Evolutionary conservation across 768 basidiomycete species (phyloP), one percentile per base, ranked within the genome.

Genomic region (Paxillus rubicundulus): DNA sequence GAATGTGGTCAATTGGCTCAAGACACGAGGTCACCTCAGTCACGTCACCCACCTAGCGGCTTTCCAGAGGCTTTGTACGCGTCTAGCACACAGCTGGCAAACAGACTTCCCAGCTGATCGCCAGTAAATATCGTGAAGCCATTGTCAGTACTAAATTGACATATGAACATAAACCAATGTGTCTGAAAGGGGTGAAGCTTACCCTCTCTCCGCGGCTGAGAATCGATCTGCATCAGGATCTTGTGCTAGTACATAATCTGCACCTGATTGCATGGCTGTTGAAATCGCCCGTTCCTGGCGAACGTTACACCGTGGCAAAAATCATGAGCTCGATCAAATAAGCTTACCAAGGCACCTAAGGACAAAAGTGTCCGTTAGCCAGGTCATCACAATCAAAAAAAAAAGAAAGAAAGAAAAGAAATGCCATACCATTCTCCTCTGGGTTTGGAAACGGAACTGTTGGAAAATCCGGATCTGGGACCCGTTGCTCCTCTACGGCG

Each of bases 181-280:
- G 13, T 45, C 21, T 37, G 9, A 43, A 30, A 39, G 53, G n/a
- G 16, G 36, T 17, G 14, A 20, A 45, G 39, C 72, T 55, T 59
- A 86, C 88, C 72, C 63, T 67, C 76, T 82, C 67, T 92, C 85
- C 30, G 86, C 90, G 20, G 87, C 88, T 9, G 84, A 77, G 64
- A 94, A 93, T 33, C 89, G 74, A 69, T 94, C 92, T 4, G 87
- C 81, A 62, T 95, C 92, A 0, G 92, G 93, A 68, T 94, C 93
- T 65, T 95, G 92, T 3, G 93, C 91, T 16, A 95, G 72, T 2
- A 95, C 84, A 63, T 92, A 85, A 20, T 68, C 64, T 4, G 81
- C 82, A 0, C 74, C 76, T 16, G 73, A 70, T 2, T 59, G 54
- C 27, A 82, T 72, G 2, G 90, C 92, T 0, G 81, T 84, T 8